Evolutionary conservation across 2,329 filamentous ascomycete species (phyloP), one percentile per base, ranked within the genome.

Genomic region (Diplodia sapinea): DNA sequence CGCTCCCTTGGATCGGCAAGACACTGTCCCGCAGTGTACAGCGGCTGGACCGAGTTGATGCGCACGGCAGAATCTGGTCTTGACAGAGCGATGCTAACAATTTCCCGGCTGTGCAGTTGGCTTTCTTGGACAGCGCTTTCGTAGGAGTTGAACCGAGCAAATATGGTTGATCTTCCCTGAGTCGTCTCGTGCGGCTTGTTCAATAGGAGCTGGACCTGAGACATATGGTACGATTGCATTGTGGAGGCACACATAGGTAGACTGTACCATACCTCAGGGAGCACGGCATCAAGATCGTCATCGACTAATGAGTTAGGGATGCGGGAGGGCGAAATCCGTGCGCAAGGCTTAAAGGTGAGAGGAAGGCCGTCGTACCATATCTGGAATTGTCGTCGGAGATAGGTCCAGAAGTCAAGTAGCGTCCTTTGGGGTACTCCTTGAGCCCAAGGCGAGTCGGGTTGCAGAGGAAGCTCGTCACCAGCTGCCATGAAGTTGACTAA

Each of bases 191-290:
- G 81, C 0, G 85, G 86, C 68, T 85, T 84, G 71, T 90, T 89
- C 70, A 88, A 82, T 13, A 88, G 81, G 0, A 90, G 74, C 4
- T 89, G 82, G 12, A 89, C 87, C 52, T 86, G 83, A 0, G 86
- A 86, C 79, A 90, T 89, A 72, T 90, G 86, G 70, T 88, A 89
- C 68, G 83, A 84, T 72, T 89, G 87, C 83, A 89, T 89, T 1
- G 87, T 87, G 2, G 87, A 87, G 0, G 86, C 87, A 75, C 87
- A 90, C 82, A 90, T 85, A 0, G 87, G 83, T 0, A 87, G 80
- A 64, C 84, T 83, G 74, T 88, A 89, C 87, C 88, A 90, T 13
- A 88, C 82, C 72, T 89, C 86, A 77, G 82, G 74, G 84, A 85
- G 67, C 80, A 80, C 55, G 74, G 74, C 57, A 68, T 81, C 79